Percentiles rank a stretch among this genome's conserved stretches.
Evolutionary conservation across 2,329 filamentous ascomycete species (phyloP).

Genomic region (Onygena corvina): DNA sequence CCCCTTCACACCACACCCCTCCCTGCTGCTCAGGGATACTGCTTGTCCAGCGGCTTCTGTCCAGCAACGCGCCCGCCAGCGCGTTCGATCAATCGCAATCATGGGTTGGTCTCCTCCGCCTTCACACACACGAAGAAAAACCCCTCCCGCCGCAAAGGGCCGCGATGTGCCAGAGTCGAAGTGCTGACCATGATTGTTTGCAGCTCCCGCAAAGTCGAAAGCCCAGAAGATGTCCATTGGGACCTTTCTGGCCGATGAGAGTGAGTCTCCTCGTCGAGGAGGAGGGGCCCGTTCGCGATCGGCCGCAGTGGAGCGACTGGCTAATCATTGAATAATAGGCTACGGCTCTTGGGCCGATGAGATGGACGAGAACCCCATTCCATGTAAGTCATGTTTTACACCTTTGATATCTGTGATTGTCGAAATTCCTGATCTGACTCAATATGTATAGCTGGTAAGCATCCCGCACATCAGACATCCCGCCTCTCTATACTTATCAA

Average conservation of each 20-base stretch:
- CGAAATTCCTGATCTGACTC: slow-evolving; percentile 7
- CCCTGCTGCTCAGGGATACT: slow-evolving; percentile 17
- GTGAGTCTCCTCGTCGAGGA: slow-evolving; percentile 44
- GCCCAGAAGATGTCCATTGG: slow-evolving; percentile 94
- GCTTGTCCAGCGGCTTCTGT: slow-evolving; percentile 19
- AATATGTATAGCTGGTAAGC: slow-evolving; percentile 10
- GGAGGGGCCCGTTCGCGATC: neutral
- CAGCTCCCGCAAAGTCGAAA: slow-evolving; percentile 88
- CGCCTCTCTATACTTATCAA: too few species aligned
- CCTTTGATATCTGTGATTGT: neutral
- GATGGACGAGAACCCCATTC: slow-evolving; percentile 73
- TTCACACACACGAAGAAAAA: slow-evolving; percentile 3
- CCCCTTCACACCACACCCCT: slow-evolving; percentile 15
- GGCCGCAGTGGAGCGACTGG: neutral
- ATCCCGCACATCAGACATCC: neutral
- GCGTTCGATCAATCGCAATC: slow-evolving; percentile 44
- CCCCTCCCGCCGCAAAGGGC: neutral
- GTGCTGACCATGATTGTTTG: slow-evolving; percentile 17
- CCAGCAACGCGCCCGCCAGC: slow-evolving; percentile 31
- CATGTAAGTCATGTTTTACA: slow-evolving; percentile 44
- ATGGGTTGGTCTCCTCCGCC: slow-evolving; percentile 38
- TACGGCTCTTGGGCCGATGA: slow-evolving; percentile 97
- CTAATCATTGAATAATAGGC: slow-evolving; percentile 38
- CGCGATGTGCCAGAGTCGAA: neutral
- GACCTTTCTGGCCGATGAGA: slow-evolving; percentile 84